Evolutionary conservation across 2,329 filamentous ascomycete species (phyloP).

Genomic region (Colletotrichum tanaceti): DNA sequence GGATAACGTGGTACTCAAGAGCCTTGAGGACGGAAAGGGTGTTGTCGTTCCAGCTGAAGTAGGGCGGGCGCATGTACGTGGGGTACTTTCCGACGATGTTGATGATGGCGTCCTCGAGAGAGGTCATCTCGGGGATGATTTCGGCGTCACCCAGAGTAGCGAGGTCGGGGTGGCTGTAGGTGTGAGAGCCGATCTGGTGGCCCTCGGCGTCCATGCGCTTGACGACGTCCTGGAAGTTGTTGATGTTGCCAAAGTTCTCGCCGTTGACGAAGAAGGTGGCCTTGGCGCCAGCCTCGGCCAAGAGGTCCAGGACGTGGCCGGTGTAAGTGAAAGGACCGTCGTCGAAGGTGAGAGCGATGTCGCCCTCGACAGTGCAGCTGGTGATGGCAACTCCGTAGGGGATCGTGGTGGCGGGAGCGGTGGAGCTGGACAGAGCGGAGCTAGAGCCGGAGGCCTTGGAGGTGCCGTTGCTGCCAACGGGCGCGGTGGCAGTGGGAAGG

Average conservation of each 20-base stretch:
- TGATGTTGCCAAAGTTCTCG: slow-evolving; percentile 54
- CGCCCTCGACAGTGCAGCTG: slow-evolving; percentile 50
- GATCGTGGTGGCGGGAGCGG: slow-evolving; percentile 47
- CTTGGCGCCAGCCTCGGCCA: slow-evolving; percentile 48
- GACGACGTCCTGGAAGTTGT: slow-evolving; percentile 56
- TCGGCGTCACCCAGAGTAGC: slow-evolving; percentile 49
- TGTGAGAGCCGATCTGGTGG: slow-evolving; percentile 56
- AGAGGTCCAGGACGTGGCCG: slow-evolving; percentile 53
- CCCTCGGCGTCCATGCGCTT: slow-evolving; percentile 55
- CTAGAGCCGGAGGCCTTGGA: background rate
- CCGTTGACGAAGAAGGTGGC: slow-evolving; percentile 59
- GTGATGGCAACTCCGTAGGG: slow-evolving; percentile 50
- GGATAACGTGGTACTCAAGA: slow-evolving; percentile 37
- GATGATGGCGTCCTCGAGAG: slow-evolving; percentile 59
- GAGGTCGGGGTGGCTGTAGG: slow-evolving; percentile 59
- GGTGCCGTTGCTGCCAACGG: slow-evolving; percentile 35
- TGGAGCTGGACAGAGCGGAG: slow-evolving; percentile 44
- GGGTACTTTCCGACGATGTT: slow-evolving; percentile 56
- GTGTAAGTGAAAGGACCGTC: slow-evolving; percentile 60
- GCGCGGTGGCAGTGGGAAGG: slow-evolving; percentile 32
- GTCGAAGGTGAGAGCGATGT: slow-evolving; percentile 60
- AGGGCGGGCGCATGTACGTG: slow-evolving; percentile 59
- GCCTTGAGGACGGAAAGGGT: slow-evolving; percentile 36
- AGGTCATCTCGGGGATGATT: slow-evolving; percentile 54
- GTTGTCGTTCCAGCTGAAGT: slow-evolving; percentile 45